Conservation (phyloP, 331 rosid genomes). For the Cydonia oblonga region DNA sequence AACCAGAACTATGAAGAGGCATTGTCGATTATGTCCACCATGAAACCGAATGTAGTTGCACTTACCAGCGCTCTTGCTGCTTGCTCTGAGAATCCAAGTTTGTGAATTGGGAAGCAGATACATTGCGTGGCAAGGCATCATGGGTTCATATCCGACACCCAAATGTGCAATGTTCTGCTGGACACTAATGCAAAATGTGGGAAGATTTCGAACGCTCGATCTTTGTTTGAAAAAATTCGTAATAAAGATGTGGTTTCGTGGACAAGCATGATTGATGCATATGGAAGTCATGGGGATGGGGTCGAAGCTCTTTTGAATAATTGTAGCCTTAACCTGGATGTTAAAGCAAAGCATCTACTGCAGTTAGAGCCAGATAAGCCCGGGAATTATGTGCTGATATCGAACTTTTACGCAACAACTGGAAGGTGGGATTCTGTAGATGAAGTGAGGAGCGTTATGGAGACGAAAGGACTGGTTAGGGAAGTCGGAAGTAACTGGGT, state of each 20-base stretch:
- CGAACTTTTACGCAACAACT: slow-evolving; percentile 50
- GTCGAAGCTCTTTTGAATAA: slow-evolving; percentile 48
- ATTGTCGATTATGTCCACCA: slow-evolving; percentile 28
- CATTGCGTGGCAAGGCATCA: slow-evolving; percentile 45
- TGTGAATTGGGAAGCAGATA: slow-evolving; percentile 49
- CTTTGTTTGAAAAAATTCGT: slow-evolving; percentile 24
- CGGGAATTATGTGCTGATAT: slow-evolving; percentile 34
- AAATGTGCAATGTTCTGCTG: slow-evolving; percentile 38
- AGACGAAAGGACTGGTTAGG: slow-evolving; percentile 37
- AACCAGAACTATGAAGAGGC: slow-evolving; percentile 32
- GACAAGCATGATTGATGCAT: slow-evolving; percentile 62
- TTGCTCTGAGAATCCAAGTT: slow-evolving; percentile 48
- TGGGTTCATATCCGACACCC: slow-evolving; percentile 35
- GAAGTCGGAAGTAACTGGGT: slow-evolving; percentile 56
- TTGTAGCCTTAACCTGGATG: slow-evolving; percentile 35
- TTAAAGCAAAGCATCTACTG: slow-evolving; percentile 34
- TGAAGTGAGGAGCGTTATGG: slow-evolving; percentile 33
- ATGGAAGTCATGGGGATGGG: slow-evolving; percentile 49
- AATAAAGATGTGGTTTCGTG: slow-evolving; percentile 44
- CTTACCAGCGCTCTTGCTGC: slow-evolving; percentile 49
- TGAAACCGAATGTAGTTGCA: slow-evolving; percentile 45
- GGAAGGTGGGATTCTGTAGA: slow-evolving; percentile 59
- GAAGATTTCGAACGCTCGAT: slow-evolving; percentile 27
- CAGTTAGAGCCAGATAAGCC: slow-evolving; percentile 43
- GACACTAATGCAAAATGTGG: slow-evolving; percentile 67